These are phyloP conservation scores for Myrica gale DNA, from an alignment of 306 rosid genomes.

Conservation along the genomic window DNA sequence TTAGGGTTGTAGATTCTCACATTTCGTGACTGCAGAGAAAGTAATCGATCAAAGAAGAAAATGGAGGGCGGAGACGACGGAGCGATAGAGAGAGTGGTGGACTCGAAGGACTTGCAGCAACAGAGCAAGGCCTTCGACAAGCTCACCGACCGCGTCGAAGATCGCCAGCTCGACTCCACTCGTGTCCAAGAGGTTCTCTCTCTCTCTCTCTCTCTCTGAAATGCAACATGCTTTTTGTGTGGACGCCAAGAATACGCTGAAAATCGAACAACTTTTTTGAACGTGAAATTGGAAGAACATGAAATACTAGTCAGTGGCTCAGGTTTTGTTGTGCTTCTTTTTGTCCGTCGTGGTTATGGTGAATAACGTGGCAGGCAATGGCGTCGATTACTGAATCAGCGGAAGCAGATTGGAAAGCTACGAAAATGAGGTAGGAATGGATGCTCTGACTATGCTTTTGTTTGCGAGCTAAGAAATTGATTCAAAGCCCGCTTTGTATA, in stretches of 20 bases:
- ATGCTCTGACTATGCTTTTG: not conserved
- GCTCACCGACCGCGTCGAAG: constrained; percentile 97
- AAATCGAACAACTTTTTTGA: not conserved
- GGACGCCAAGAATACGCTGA: not conserved
- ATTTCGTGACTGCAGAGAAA: not conserved
- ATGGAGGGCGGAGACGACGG: constrained; percentile 90
- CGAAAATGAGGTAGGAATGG: constrained; percentile 56
- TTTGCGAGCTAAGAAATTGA: not conserved
- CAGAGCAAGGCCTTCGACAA: constrained; percentile 96
- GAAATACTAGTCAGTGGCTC: too few relatives aligned
- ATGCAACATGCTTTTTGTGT: not conserved
- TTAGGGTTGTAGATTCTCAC: not conserved
- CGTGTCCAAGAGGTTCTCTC: constrained; percentile 77
- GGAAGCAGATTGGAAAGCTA: constrained; percentile 76
- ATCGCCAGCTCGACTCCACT: constrained; percentile 95
- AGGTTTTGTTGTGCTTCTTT: not conserved
- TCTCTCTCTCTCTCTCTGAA: not conserved
- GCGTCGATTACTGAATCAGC: constrained; percentile 90
- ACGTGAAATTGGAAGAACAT: not conserved
- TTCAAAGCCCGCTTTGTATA: not conserved
- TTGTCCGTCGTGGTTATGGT: not conserved
- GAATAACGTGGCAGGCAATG: constrained; percentile 61
- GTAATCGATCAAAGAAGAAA: not conserved
- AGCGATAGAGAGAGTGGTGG: constrained; percentile 51
- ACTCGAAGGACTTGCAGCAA: constrained; percentile 83